Base-by-base conservation (phyloP, 2,329 filamentous ascomycete genomes). In the Clarireedia monteithiana region DNA sequence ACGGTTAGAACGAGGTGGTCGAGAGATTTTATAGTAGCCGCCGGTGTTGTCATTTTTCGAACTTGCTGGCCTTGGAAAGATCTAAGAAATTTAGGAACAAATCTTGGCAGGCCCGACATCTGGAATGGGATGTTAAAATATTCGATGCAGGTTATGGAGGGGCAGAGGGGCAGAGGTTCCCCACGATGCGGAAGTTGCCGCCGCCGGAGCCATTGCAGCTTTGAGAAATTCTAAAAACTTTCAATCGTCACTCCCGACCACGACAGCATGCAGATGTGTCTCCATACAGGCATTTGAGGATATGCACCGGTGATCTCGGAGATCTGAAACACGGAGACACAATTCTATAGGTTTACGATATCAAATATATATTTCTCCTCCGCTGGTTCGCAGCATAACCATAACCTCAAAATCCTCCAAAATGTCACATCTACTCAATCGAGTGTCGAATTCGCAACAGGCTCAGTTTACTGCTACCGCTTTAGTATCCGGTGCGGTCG, bases 381-480 rank as follows among this genome's bases (percentile, higher is more conserved):
- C 30, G 30, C 30, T 34, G 30, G 30, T 34, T 34, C 10, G 30
- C 30, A 34, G 30, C 30, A 34, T 34, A 34, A 12, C 44, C 20
- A 26, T 23, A 23, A 47, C 30, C 20, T 27, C 23, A 7, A 23
- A 30, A 36, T n/a, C n/a, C 47, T 46, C 12, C 26, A 63, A 36
- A 9, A 68, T 68, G 65, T 57, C 64, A 6, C 66, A 65, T 9
- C 67, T 64, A 61, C 55, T 68, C 36, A 60, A 59, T n/a, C 63
- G 63, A 27, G 57, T 62, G 3, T 56, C 59, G 15, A 55, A 56
- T 27, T 62, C 59, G 6, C 59, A 54, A 23, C 58, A 66, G 24
- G 65, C 62, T 6, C 88, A 91, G 69, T 74, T 94, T 38, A 79
- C 83, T 17, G 81, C 85, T 3, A 90, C 88, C 0, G 89, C 89